Evolutionary conservation across 805 yeast species (phyloP).

Genomic region (Lipomyces kockii): DNA sequence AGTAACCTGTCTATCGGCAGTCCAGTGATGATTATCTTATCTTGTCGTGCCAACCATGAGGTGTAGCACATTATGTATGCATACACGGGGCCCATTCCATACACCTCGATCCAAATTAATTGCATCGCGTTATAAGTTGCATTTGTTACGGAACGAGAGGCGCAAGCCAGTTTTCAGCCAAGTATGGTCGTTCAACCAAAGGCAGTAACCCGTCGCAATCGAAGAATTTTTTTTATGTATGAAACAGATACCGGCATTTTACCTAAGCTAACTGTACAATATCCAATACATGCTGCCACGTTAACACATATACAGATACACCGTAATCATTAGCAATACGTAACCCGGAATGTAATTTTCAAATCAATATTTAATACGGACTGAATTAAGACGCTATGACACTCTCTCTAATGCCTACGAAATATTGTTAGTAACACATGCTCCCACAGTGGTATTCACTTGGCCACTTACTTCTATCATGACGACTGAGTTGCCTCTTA

Average conservation of each 20-base stretch:
- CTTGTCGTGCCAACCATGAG: no score
- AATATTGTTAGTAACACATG: not conserved
- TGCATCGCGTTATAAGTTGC: no score
- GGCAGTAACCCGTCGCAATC: no score
- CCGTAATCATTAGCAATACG: not conserved
- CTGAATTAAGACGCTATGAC: not conserved
- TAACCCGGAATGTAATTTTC: not conserved
- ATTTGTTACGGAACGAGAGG: not conserved
- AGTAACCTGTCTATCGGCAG: no score
- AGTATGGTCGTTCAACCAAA: no score
- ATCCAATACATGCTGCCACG: not conserved
- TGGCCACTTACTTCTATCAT: slow-evolving; percentile 58
- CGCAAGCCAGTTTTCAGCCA: no score
- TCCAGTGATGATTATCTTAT: no score
- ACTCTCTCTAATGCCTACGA: slow-evolving; percentile 27
- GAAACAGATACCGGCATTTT: not conserved
- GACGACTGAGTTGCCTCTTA: slow-evolving; percentile 79
- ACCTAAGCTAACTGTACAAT: not conserved
- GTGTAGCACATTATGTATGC: no score
- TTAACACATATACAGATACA: not conserved
- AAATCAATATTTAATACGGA: not conserved
- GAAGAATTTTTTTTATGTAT: not conserved
- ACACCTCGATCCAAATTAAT: no score
- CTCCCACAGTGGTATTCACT: not conserved
- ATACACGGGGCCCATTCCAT: no score